Evolutionary conservation across 495 filamentous ascomycete genomes (phyloP).

Genomic region (Talaromyces wortmannii): DNA sequence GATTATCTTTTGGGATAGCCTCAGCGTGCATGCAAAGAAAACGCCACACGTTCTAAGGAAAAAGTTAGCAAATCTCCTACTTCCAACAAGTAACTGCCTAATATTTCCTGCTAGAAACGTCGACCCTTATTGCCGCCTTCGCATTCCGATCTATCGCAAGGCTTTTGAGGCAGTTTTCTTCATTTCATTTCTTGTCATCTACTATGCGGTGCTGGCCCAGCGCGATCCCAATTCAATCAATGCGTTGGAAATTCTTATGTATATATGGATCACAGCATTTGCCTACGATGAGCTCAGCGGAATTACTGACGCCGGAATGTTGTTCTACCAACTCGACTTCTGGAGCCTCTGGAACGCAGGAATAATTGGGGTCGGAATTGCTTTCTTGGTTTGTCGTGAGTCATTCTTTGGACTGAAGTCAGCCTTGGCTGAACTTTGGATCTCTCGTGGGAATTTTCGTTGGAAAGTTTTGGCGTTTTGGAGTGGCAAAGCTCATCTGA

Average conservation of each 20-base stretch:
- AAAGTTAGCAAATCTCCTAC: constrained; percentile 23
- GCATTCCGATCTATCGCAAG: constrained; percentile 90
- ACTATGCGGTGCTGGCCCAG: constrained; percentile 76
- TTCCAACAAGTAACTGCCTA: background rate
- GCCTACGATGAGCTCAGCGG: constrained; percentile 81
- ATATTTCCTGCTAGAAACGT: constrained; percentile 38
- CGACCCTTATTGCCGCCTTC: constrained; percentile 76
- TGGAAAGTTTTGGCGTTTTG: too few relatives aligned
- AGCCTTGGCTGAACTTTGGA: constrained; percentile 4
- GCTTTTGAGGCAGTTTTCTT: constrained; percentile 87
- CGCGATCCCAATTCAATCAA: constrained; percentile 42
- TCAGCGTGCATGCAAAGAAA: constrained; percentile 71
- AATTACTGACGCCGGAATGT: constrained; percentile 70
- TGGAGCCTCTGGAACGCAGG: constrained; percentile 87
- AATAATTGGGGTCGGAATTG: constrained; percentile 75
- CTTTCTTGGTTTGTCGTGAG: constrained; percentile 68
- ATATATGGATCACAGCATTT: constrained; percentile 76
- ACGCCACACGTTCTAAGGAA: constrained; percentile 77
- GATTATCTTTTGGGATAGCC: constrained; percentile 85
- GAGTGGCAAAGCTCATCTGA: background rate
- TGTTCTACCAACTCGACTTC: constrained; percentile 82
- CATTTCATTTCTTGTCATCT: constrained; percentile 68
- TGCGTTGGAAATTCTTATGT: constrained; percentile 44
- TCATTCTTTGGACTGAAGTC: constrained; percentile 12
- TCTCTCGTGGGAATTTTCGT: too few relatives aligned